phyloP scores from a whole-genome alignment of 441 rosid genomes.

The Pelargonium cotyledonis region DNA sequence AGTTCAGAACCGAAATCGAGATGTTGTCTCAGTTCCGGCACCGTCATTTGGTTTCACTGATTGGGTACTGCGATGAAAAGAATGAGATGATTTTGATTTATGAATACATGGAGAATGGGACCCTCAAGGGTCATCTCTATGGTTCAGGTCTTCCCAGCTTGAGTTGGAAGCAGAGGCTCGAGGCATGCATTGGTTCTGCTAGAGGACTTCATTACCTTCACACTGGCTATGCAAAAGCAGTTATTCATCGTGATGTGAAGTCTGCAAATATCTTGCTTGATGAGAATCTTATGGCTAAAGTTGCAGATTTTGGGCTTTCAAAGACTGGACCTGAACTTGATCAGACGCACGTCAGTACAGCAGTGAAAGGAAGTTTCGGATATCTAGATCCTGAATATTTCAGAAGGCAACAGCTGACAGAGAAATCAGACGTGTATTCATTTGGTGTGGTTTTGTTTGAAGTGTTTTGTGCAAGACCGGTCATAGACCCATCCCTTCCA shows the following conservation, averaged over 20 bases:
- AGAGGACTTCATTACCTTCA: conserved; percentile 27
- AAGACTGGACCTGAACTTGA: conserved; percentile 23
- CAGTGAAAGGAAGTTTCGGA: conserved; percentile 8
- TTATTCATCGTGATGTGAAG: conserved; percentile 26
- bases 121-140: conserved; percentile 18
- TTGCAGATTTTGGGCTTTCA: conserved; percentile 24
- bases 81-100: conserved; percentile 23
- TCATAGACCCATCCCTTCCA: conserved; percentile 19
- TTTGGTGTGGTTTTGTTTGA: conserved; percentile 23
- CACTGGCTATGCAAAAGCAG: conserved; percentile 15
- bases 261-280: conserved; percentile 22
- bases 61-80: conserved; percentile 23
- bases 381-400: too few species aligned
- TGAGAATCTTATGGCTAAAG: conserved; percentile 21
- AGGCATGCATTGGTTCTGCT: conserved; percentile 24
- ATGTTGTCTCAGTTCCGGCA: conserved; percentile 21
- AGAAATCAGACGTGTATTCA: conserved; percentile 16
- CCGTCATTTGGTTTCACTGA: conserved; percentile 21
- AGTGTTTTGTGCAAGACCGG: conserved; percentile 21
- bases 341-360: conserved; percentile 25
- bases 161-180: conserved; percentile 21
- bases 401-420: too few species aligned
- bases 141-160: conserved; percentile 15
- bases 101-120: conserved; percentile 22
- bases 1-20: conserved; percentile 25